Conservation (phyloP, 164 flowering plant species). For the Taxillus chinensis region DNA sequence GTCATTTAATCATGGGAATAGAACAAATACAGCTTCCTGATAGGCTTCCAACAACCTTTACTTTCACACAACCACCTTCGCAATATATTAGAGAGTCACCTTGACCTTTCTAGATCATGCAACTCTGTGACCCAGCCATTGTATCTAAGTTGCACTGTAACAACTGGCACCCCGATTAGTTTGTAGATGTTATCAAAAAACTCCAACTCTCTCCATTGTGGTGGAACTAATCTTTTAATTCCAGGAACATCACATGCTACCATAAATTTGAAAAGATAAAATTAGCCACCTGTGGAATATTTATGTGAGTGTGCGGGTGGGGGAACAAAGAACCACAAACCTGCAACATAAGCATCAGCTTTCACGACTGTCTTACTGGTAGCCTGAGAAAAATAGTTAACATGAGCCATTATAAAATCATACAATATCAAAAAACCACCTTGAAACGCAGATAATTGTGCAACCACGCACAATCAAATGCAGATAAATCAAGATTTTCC, state of each 20-base stretch:
- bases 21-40: no score
- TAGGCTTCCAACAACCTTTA: no score
- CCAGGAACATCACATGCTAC: slow-evolving; percentile 99
- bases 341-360: slow-evolving; percentile 99
- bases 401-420: not conserved
- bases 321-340: slow-evolving; percentile 24
- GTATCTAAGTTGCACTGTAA: slow-evolving; percentile 94
- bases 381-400: slow-evolving; percentile 44
- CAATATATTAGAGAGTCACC: slow-evolving; percentile 33
- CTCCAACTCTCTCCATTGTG: slow-evolving; percentile 71
- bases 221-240: slow-evolving; percentile 79
- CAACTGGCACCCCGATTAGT: slow-evolving; percentile 92
- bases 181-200: slow-evolving; percentile 75
- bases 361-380: slow-evolving; percentile 67
- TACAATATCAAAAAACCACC: no score
- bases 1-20: no score
- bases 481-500: not conserved
- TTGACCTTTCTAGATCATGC: slow-evolving; percentile 64
- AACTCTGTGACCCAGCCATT: slow-evolving; percentile 98
- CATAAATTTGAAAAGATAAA: slow-evolving; percentile 11
- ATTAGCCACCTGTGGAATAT: not conserved
- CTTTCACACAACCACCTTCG: no score
- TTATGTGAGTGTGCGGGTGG: not conserved
- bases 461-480: not conserved
- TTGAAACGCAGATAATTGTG: not conserved